Conservation (phyloP, 371 early-diverging fungal species). For the Mucor sp. region DNA sequence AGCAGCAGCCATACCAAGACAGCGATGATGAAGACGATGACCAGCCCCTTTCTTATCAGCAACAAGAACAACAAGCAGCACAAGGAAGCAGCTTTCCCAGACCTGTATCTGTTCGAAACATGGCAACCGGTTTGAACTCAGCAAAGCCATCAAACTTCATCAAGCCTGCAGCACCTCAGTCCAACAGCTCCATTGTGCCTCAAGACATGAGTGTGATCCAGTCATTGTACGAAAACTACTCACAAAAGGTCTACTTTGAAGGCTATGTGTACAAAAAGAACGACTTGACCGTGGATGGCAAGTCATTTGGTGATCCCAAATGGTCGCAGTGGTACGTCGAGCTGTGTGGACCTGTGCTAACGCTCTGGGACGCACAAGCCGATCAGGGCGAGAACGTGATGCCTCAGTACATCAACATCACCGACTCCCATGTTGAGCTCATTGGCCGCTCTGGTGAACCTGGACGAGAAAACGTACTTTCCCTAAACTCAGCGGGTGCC, state of each 20-base stretch:
- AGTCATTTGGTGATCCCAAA: constrained; percentile 46
- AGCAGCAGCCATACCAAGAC: background rate
- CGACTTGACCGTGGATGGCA: constrained; percentile 58
- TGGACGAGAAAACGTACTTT: constrained; percentile 49
- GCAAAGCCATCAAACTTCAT: constrained; percentile 33
- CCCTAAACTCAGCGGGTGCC: constrained; percentile 59
- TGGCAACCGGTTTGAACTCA: constrained; percentile 20
- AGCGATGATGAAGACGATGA: constrained; percentile 16
- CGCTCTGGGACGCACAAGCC: constrained; percentile 46
- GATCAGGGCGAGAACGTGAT: constrained; percentile 21
- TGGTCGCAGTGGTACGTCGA: constrained; percentile 70
- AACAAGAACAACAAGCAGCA: background rate
- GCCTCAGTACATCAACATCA: constrained; percentile 63
- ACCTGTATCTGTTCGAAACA: constrained; percentile 27
- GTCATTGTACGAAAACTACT: constrained; percentile 54
- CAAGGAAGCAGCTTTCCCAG: background rate
- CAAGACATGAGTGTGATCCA: constrained; percentile 33
- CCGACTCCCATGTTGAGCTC: constrained; percentile 55
- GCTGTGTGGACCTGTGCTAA: constrained; percentile 56
- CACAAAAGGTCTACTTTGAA: constrained; percentile 66
- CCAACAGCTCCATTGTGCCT: constrained; percentile 1
- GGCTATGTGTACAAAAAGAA: constrained; percentile 70
- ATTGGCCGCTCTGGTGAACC: constrained; percentile 34
- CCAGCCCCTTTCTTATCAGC: constrained; percentile 16
- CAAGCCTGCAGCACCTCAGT: constrained; percentile 35